Conservation (phyloP, 148 eudicot genomes). For the Arctostaphylos glauca region DNA sequence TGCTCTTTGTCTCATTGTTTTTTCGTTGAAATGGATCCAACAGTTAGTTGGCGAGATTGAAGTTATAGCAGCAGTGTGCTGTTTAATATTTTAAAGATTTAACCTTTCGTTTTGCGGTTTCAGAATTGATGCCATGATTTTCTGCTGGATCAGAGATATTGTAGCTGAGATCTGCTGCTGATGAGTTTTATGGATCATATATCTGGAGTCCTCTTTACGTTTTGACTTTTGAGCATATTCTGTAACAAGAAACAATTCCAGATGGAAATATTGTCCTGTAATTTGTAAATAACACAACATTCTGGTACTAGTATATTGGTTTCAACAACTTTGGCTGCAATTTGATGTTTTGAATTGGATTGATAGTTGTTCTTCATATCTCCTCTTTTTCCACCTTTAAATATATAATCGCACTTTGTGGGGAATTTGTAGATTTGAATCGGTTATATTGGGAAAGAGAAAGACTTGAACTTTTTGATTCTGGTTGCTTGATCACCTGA, state of each 20-base stretch:
- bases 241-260: conserved; percentile 30
- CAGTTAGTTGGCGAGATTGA: not conserved
- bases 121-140: conserved; percentile 23
- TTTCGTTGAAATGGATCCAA: not conserved
- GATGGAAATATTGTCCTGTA: conserved; percentile 31
- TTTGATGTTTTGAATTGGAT: conserved; percentile 18
- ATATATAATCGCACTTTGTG: conserved; percentile 28
- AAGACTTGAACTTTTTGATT: conserved; percentile 28
- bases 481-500: conserved; percentile 47
- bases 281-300: conserved; percentile 25
- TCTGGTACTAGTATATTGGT: conserved; percentile 23
- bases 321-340: conserved; percentile 17
- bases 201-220: conserved; percentile 17
- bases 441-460: conserved; percentile 33
- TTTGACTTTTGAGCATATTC: conserved; percentile 28
- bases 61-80: not conserved
- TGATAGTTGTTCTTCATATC: not conserved
- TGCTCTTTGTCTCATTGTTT: not conserved
- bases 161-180: conserved; percentile 21
- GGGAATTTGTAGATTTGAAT: conserved; percentile 35
- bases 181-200: conserved; percentile 15
- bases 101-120: conserved; percentile 14
- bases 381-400: conserved; percentile 20
- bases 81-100: not conserved
- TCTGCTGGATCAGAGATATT: conserved; percentile 20